These are phyloP conservation scores for Dysphania ambrosioides DNA, from an alignment of 148 eudicot genomes.

Conservation along the genomic window DNA sequence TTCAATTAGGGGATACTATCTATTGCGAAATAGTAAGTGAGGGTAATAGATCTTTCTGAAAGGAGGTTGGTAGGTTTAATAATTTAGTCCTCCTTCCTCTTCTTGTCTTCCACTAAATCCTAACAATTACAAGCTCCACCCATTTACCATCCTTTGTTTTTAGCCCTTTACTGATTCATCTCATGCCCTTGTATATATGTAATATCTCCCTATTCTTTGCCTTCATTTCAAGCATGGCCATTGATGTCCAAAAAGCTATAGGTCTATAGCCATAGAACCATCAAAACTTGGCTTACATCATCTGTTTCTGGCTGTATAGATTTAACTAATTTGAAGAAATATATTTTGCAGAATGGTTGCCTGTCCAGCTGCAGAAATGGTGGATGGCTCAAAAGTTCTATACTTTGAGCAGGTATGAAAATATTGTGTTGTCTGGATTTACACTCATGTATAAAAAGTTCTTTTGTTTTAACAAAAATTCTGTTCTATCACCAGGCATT, in stretches of 20 bases:
- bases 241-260: not conserved
- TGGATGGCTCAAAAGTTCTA: slow-evolving; percentile 82
- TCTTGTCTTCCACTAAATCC: not conserved
- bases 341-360: slow-evolving; percentile 65
- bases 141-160: too few species aligned
- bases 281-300: not conserved
- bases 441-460: not conserved
- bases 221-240: not conserved
- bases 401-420: slow-evolving; percentile 73
- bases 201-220: not conserved
- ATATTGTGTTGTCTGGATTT: not conserved
- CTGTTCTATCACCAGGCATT: slow-evolving; percentile 65
- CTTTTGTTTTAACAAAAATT: not conserved
- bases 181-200: not conserved
- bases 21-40: not conserved
- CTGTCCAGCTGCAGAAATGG: slow-evolving; percentile 96
- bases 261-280: too few species aligned
- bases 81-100: not conserved
- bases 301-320: not conserved
- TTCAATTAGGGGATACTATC: not conserved
- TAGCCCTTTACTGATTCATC: not conserved
- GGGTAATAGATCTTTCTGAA: not conserved
- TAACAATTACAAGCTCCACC: not conserved
- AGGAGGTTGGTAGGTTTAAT: not conserved
- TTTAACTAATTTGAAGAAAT: slow-evolving; percentile 10